Conservation (phyloP, 495 filamentous ascomycete genomes). For the Symbiotaphrina buchneri region DNA sequence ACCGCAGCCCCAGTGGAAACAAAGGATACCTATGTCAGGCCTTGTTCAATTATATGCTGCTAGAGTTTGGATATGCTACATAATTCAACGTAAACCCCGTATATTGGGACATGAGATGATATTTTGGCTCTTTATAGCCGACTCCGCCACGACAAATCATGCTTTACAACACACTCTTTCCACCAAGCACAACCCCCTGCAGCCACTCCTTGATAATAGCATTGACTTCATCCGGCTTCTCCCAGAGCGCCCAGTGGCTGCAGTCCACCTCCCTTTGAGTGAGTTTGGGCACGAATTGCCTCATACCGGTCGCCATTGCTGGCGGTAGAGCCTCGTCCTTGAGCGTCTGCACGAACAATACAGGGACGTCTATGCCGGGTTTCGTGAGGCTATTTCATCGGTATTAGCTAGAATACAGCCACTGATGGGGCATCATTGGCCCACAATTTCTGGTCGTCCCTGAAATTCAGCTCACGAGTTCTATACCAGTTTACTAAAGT, state of each 20-base stretch:
- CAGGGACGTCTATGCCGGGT: constrained; percentile 35
- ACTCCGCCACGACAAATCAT: not conserved
- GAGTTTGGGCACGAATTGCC: constrained; percentile 33
- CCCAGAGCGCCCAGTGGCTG: constrained; percentile 18
- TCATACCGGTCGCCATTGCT: constrained; percentile 42
- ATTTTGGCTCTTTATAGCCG: too few relatives aligned
- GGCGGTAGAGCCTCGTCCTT: constrained; percentile 46
- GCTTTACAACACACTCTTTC: constrained; percentile 13
- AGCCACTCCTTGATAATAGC: constrained; percentile 15
- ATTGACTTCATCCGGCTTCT: constrained; percentile 16
- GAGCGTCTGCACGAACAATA: constrained; percentile 52
- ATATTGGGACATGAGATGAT: too few relatives aligned
- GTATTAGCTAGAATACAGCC: constrained; percentile 1
- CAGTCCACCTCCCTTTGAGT: constrained; percentile 17
- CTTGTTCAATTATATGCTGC: too few relatives aligned
- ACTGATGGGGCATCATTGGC: too few relatives aligned
- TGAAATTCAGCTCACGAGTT: constrained; percentile 41
- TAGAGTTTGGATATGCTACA: too few relatives aligned
- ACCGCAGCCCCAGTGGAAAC: too few relatives aligned
- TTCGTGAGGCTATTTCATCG: constrained; percentile 11
- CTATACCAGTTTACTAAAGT: constrained; percentile 61
- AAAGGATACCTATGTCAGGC: too few relatives aligned
- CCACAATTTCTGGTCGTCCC: constrained; percentile 50
- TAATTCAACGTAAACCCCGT: too few relatives aligned
- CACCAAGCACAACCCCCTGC: constrained; percentile 11